These are phyloP conservation scores for Hericium rajendrae DNA, from an alignment of 768 basidiomycete species.

Conservation along the genomic window DNA sequence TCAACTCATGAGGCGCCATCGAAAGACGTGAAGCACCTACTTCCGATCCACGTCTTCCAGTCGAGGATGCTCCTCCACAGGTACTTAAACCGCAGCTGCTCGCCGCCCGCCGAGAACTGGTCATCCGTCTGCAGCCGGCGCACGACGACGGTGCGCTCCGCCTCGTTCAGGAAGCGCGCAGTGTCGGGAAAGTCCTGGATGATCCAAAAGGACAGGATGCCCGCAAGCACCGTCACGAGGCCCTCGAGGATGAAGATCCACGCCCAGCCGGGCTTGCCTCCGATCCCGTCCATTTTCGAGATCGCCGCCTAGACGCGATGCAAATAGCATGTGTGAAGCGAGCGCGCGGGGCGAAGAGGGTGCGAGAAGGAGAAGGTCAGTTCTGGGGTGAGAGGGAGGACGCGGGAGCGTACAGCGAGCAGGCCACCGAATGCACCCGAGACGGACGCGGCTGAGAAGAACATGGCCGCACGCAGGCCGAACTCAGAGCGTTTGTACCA, in stretches of 20 bases:
- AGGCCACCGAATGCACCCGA: constrained; percentile 78
- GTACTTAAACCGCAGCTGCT: constrained; percentile 46
- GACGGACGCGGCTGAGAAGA: constrained; percentile 58
- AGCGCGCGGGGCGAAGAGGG: background rate
- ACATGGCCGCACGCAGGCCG: constrained; percentile 40
- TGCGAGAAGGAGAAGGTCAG: background rate
- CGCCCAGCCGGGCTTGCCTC: constrained; percentile 53
- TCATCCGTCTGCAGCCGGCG: constrained; percentile 56
- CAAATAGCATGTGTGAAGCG: background rate
- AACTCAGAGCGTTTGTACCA: constrained; percentile 74
- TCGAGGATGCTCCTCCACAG: constrained; percentile 52
- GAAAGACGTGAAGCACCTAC: constrained; percentile 14
- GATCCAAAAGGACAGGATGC: constrained; percentile 59
- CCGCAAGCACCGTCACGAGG: constrained; percentile 57
- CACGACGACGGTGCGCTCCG: constrained; percentile 57
- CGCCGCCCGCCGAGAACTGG: constrained; percentile 68
- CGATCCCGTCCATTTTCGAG: constrained; percentile 62
- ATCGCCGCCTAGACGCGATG: constrained; percentile 37
- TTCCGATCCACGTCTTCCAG: constrained; percentile 62
- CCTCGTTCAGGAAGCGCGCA: constrained; percentile 66
- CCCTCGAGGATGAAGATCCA: constrained; percentile 79
- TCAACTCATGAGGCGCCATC: background rate
- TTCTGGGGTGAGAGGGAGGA: background rate
- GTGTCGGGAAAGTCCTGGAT: constrained; percentile 80
- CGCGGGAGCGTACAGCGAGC: constrained; percentile 40